These are phyloP conservation scores for Alternaria infectoria DNA, from an alignment of 2,329 filamentous ascomycete species.

Conservation along the genomic window DNA sequence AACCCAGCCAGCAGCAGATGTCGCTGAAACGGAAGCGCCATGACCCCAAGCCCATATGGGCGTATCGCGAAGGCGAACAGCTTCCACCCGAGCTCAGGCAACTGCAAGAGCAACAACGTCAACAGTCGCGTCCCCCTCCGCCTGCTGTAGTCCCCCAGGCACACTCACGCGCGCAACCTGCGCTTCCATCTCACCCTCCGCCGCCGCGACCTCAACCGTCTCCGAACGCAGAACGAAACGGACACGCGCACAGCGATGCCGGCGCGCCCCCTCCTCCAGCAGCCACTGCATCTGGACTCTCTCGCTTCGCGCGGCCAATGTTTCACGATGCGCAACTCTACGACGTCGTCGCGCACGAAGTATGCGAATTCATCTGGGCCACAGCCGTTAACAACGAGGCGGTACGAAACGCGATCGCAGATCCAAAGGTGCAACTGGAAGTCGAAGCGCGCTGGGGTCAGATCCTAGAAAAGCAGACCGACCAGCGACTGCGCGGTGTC, in stretches of 20 bases:
- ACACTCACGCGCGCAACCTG: conserved; percentile 21
- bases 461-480: conserved; percentile 72
- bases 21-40: conserved; percentile 44
- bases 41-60: conserved; percentile 48
- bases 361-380: conserved; percentile 82
- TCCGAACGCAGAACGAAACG: conserved; percentile 26
- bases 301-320: conserved; percentile 64
- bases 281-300: conserved; percentile 20
- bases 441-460: conserved; percentile 93
- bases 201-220: conserved; percentile 17
- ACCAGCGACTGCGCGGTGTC: conserved; percentile 70
- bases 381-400: conserved; percentile 73
- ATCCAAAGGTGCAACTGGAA: conserved; percentile 75
- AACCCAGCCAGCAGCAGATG: conserved; percentile 33
- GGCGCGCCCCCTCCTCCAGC: conserved; percentile 16
- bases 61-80: conserved; percentile 37
- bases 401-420: conserved; percentile 56
- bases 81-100: conserved; percentile 33
- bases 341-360: conserved; percentile 74
- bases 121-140: conserved; percentile 30
- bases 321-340: conserved; percentile 69
- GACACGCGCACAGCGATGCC: conserved; percentile 17
- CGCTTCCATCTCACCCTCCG: conserved; percentile 21
- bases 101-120: conserved; percentile 30
- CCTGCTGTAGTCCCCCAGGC: conserved; percentile 20